A percentile compares a stretch with the other conserved stretches of the same genome.
phyloP scores from a whole-genome alignment of 2,329 filamentous ascomycete species.

The Stachybotrys chlorohalonatus region DNA sequence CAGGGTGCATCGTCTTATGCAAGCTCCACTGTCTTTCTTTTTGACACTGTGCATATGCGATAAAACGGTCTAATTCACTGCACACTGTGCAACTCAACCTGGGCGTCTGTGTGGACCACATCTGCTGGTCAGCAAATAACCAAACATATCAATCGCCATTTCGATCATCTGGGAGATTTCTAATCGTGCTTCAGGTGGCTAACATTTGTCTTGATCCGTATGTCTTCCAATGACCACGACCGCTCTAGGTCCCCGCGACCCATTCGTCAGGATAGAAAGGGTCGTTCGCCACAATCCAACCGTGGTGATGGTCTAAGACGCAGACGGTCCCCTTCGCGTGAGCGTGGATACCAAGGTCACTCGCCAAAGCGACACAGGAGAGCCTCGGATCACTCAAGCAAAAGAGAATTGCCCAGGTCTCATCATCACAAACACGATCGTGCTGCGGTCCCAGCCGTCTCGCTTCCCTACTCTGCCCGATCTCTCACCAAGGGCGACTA shows the following conservation, averaged over 20 bases:
- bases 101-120: no score
- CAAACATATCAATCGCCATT: no score
- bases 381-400: neutral
- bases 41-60: neutral
- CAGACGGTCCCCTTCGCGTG: conserved; percentile 5
- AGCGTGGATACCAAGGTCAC: conserved; percentile 5
- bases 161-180: neutral
- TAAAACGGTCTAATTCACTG: neutral
- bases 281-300: conserved; percentile 1
- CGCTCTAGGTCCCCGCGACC: neutral
- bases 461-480: conserved; percentile 57
- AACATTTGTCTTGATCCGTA: neutral
- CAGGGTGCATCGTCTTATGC: no score
- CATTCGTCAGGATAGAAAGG: neutral
- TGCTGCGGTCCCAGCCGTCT: neutral
- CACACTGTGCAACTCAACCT: neutral
- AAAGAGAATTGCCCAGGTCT: conserved; percentile 9
- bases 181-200: no score
- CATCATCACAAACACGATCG: conserved; percentile 1
- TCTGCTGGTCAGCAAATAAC: no score
- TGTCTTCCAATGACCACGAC: neutral
- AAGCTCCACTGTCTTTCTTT: no score
- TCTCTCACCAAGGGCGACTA: conserved; percentile 62
- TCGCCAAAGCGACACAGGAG: conserved; percentile 5
- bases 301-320: neutral